phyloP scores from a whole-genome alignment of 345 rosid genomes.

The Eucalyptus camaldulensis region DNA sequence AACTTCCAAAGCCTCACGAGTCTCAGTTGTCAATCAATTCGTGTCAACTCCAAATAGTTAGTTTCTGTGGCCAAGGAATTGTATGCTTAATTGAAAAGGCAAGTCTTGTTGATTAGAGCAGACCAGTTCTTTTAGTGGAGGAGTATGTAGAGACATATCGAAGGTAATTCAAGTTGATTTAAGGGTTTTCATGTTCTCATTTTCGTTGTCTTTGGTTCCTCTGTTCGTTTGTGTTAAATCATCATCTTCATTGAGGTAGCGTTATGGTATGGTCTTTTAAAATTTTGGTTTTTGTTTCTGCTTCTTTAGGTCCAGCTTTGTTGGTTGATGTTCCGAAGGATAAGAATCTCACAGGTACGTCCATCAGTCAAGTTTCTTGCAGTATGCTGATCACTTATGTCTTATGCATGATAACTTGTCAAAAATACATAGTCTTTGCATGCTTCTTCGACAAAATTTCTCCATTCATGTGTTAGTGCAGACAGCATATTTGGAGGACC shows the following conservation, averaged over 20 bases:
- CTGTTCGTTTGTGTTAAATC: neutral
- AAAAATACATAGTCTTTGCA: neutral
- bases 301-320: conserved; percentile 30
- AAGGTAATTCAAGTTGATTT: neutral
- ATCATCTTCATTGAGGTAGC: neutral
- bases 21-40: neutral
- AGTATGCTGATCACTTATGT: neutral
- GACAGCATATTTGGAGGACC: neutral
- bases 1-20: neutral
- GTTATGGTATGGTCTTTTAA: neutral
- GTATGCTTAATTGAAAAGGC: neutral
- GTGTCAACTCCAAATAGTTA: neutral
- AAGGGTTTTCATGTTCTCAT: neutral
- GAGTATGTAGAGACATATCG: neutral
- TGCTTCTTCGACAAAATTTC: neutral
- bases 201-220: neutral
- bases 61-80: neutral
- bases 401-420: neutral
- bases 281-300: neutral
- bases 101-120: neutral
- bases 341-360: conserved; percentile 55
- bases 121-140: neutral
- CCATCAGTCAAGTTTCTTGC: neutral
- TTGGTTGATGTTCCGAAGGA: conserved; percentile 55
- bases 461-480: neutral